phyloP scores from a whole-genome alignment of 345 rosid genomes.

The Kernera saxatilis region DNA sequence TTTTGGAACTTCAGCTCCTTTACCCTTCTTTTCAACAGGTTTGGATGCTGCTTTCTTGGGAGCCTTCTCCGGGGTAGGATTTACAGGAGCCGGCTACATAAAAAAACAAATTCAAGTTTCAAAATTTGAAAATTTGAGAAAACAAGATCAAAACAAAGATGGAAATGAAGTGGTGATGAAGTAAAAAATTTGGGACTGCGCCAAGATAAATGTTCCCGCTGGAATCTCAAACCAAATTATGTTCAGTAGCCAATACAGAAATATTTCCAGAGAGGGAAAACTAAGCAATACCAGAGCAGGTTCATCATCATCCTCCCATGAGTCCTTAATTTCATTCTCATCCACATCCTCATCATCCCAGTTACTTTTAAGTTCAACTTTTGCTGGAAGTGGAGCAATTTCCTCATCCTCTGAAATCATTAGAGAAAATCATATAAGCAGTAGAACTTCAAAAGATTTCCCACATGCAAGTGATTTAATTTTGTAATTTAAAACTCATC shows the following conservation, averaged over 20 bases:
- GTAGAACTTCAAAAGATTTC: not conserved
- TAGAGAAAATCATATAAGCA: not conserved
- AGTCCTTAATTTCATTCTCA: slow-evolving; percentile 81
- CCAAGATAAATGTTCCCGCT: not conserved
- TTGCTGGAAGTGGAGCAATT: slow-evolving; percentile 46
- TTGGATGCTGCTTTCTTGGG: slow-evolving; percentile 47
- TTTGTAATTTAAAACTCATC: not conserved
- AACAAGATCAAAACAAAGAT: not conserved
- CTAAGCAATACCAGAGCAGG: slow-evolving; percentile 51
- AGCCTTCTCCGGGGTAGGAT: slow-evolving; percentile 41
- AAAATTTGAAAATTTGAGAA: not conserved
- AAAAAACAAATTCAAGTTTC: not conserved
- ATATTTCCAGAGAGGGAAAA: not conserved
- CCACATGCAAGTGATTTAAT: not conserved
- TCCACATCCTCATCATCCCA: slow-evolving; percentile 98
- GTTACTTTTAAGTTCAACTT: slow-evolving; percentile 47
- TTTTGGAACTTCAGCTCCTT: slow-evolving; percentile 31
- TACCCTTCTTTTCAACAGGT: slow-evolving; percentile 50
- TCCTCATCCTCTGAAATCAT: slow-evolving; percentile 55
- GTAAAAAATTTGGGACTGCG: too few relatives aligned
- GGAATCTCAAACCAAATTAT: not conserved
- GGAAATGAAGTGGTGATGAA: not conserved
- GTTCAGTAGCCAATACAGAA: not conserved
- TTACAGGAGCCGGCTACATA: slow-evolving; percentile 39
- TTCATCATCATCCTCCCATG: slow-evolving; percentile 99